These are phyloP conservation scores for Blastobotrys persicus DNA, from an alignment of 1,139 yeast genomes.

Conservation along the genomic window DNA sequence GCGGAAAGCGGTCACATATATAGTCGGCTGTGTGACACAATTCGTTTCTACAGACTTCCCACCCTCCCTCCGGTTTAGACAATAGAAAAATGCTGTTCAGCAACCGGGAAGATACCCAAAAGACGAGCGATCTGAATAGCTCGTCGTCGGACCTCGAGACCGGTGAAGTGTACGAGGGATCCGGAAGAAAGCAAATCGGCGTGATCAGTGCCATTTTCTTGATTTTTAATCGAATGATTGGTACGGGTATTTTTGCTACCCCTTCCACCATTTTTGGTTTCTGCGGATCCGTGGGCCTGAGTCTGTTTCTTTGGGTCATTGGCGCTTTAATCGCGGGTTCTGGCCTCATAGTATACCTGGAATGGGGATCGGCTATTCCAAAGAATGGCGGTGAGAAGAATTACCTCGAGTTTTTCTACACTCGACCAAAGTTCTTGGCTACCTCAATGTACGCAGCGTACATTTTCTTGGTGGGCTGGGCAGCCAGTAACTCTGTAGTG, in stretches of 20 bases:
- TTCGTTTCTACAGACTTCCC: background rate
- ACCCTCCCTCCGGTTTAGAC: slow-evolving; percentile 1
- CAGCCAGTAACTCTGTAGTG: slow-evolving; percentile 66
- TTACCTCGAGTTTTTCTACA: slow-evolving; percentile 70
- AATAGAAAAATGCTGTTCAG: background rate
- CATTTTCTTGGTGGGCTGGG: slow-evolving; percentile 79
- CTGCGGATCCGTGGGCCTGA: slow-evolving; percentile 73
- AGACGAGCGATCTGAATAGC: background rate
- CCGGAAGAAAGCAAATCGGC: slow-evolving; percentile 47
- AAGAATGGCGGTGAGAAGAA: slow-evolving; percentile 88
- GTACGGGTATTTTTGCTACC: slow-evolving; percentile 85
- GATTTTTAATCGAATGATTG: slow-evolving; percentile 77
- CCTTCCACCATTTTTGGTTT: slow-evolving; percentile 71
- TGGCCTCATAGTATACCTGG: slow-evolving; percentile 77
- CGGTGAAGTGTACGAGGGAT: slow-evolving; percentile 10
- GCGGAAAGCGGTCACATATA: background rate
- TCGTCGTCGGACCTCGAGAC: slow-evolving; percentile 4
- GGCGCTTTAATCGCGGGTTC: slow-evolving; percentile 73
- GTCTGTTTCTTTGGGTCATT: slow-evolving; percentile 71
- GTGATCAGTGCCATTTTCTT: slow-evolving; percentile 64
- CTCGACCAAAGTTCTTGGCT: slow-evolving; percentile 64
- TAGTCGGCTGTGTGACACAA: background rate
- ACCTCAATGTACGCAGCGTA: slow-evolving; percentile 76
- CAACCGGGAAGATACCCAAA: background rate
- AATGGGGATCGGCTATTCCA: slow-evolving; percentile 80